Evolutionary conservation across 2,329 filamentous ascomycete genomes (phyloP), one percentile per base, ranked within the genome.

Genomic region (Aspergillus sp.): DNA sequence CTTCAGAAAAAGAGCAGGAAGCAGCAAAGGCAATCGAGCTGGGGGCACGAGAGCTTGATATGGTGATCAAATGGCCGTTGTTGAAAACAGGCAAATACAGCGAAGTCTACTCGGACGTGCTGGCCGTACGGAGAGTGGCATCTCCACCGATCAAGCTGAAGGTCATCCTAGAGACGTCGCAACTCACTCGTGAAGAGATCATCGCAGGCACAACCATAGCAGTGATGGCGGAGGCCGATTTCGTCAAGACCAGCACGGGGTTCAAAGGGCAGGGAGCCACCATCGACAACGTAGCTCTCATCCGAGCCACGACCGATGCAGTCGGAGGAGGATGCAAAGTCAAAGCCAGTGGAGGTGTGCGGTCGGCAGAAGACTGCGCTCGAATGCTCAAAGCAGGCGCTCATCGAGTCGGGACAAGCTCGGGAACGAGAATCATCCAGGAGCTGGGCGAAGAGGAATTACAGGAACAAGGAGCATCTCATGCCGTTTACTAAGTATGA

Each of bases 211-310:
- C 71, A 12, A 68, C 74, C 19, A 65, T 82, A 33, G 72, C 75
- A 2, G 72, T 70, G 11, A 66, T 72, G 30, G 77, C 78, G 2
- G 70, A 70, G 5, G 75, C 76, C 38, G 77, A 82, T 51, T 82
- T 73, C 49, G 74, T 83, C 48, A 82, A 82, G 64, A 82, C 79
- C 0, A 75, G 72, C 28, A 82, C 79, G 1, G 79, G 79, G 1
- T 81, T 81, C 59, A 71, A 73, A 39, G 79, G 78, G 0, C 65
- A 67, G 1, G 78, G 78, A 7, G 79, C 79, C 0, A 73, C 58
- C 31, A 63, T 72, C 11, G 70, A 76, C 40, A 65, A 78, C 52
- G 76, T 83, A 26, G 62, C 68, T 39, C 57, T 79, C 27, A 82
- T 82, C 79, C 67, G 70, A 9, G 67, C 68, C 7, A 70, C 69